These are phyloP conservation scores for Cucurbita moschata DNA, from an alignment of 306 rosid genomes.

Conservation along the genomic window DNA sequence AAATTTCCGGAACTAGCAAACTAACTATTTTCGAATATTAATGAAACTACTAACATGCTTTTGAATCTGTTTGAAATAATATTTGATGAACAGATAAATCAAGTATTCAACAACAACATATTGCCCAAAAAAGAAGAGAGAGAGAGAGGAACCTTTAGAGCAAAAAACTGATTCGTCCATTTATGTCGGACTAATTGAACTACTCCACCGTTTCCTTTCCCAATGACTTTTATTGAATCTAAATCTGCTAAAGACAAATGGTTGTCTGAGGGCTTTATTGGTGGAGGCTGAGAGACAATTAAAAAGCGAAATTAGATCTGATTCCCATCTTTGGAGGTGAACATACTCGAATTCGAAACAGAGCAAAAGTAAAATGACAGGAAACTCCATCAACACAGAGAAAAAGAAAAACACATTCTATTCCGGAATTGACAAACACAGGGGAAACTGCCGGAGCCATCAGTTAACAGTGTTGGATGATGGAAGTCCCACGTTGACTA, in stretches of 20 bases:
- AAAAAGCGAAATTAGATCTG: slow-evolving; percentile 4
- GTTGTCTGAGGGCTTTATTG: slow-evolving; percentile 58
- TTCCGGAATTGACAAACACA: background rate
- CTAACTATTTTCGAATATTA: background rate
- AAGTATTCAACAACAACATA: slow-evolving; percentile 31
- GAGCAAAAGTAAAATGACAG: background rate
- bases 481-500: no score
- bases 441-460: background rate
- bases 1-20: background rate
- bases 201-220: slow-evolving; percentile 83
- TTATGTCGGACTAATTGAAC: slow-evolving; percentile 94
- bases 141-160: slow-evolving; percentile 59
- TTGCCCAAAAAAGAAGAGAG: background rate
- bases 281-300: slow-evolving; percentile 56
- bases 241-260: slow-evolving; percentile 64
- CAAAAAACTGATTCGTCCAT: slow-evolving; percentile 91
- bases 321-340: background rate
- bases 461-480: no score
- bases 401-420: background rate
- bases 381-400: background rate
- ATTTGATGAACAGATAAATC: background rate
- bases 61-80: background rate
- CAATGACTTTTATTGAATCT: slow-evolving; percentile 67
- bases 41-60: background rate
- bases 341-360: background rate